phyloP scores from a whole-genome alignment of 2,329 filamentous ascomycete species.

The Trichoderma lentiforme region DNA sequence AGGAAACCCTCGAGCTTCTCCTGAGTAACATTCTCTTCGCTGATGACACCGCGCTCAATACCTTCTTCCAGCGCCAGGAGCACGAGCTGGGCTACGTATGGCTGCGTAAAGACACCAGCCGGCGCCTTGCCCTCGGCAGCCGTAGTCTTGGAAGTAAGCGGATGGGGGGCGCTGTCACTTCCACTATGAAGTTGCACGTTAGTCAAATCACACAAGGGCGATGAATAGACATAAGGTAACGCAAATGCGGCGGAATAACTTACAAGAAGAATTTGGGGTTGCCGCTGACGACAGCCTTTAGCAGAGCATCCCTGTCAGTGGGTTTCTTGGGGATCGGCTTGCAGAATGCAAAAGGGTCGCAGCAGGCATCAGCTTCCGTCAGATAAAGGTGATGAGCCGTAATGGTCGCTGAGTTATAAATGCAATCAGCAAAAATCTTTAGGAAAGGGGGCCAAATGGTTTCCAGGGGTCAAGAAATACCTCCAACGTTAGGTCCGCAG shows the following conservation, averaged over 20 bases:
- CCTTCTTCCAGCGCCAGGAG: constrained; percentile 60
- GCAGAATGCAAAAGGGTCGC: constrained; percentile 63
- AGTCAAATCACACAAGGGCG: neutral
- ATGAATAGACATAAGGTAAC: neutral
- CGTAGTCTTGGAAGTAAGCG: constrained; percentile 53
- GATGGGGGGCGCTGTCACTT: constrained; percentile 65
- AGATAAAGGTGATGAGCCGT: constrained; percentile 85
- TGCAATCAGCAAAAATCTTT: neutral
- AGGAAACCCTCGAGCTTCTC: constrained; percentile 55
- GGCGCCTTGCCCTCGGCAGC: constrained; percentile 51
- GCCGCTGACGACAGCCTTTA: constrained; percentile 60
- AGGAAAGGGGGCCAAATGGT: neutral
- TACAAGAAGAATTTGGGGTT: constrained; percentile 71
- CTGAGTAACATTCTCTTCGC: constrained; percentile 50
- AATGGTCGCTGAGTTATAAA: constrained; percentile 57
- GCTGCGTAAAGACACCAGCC: constrained; percentile 78
- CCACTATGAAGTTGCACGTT: constrained; percentile 31
- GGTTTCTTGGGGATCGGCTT: constrained; percentile 75
- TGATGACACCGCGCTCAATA: constrained; percentile 51
- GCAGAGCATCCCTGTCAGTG: constrained; percentile 67
- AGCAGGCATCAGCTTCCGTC: constrained; percentile 66
- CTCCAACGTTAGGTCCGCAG: constrained; percentile 73
- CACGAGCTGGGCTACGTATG: constrained; percentile 63
- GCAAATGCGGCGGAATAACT: constrained; percentile 18
- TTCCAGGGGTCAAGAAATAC: constrained; percentile 26